Evolutionary conservation across 495 filamentous ascomycete genomes (phyloP).

Genomic region (Hypoxylon lenormandii): DNA sequence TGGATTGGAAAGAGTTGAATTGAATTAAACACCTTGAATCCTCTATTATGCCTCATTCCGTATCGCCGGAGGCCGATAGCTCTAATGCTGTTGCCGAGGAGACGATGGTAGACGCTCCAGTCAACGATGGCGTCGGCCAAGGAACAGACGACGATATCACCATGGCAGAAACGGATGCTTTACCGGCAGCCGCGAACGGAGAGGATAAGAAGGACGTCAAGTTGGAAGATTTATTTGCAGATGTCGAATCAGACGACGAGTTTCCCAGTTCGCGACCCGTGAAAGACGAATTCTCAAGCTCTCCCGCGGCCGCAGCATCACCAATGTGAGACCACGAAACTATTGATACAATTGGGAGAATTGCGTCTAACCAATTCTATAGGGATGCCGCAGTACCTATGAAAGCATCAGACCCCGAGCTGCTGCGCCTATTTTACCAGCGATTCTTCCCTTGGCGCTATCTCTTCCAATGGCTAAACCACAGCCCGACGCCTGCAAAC

Average conservation of each 20-base stretch:
- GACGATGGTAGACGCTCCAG: slow-evolving; percentile 41
- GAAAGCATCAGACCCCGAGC: slow-evolving; percentile 74
- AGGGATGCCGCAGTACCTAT: slow-evolving; percentile 36
- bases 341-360: not conserved
- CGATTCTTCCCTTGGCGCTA: slow-evolving; percentile 95
- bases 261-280: slow-evolving; percentile 67
- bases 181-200: slow-evolving; percentile 27
- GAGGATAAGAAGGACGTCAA: slow-evolving; percentile 66
- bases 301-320: slow-evolving; percentile 49
- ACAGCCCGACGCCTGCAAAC: slow-evolving; percentile 82
- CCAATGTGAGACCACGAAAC: slow-evolving; percentile 47
- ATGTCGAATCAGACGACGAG: slow-evolving; percentile 81
- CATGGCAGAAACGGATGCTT: slow-evolving; percentile 50
- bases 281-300: slow-evolving; percentile 47
- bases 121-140: slow-evolving; percentile 40
- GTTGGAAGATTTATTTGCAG: slow-evolving; percentile 83
- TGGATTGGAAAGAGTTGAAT: not conserved
- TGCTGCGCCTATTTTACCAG: slow-evolving; percentile 92
- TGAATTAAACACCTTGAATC: not conserved
- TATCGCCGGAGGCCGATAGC: slow-evolving; percentile 53
- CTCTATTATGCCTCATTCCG: slow-evolving; percentile 66
- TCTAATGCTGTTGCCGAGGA: slow-evolving; percentile 43
- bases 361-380: slow-evolving; percentile 18
- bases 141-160: slow-evolving; percentile 46
- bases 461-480: slow-evolving; percentile 98